Percentiles rank a stretch among this genome's conserved stretches.
Conservation (phyloP, 1,139 yeast species). For the Hanseniaspora sp. region DNA sequence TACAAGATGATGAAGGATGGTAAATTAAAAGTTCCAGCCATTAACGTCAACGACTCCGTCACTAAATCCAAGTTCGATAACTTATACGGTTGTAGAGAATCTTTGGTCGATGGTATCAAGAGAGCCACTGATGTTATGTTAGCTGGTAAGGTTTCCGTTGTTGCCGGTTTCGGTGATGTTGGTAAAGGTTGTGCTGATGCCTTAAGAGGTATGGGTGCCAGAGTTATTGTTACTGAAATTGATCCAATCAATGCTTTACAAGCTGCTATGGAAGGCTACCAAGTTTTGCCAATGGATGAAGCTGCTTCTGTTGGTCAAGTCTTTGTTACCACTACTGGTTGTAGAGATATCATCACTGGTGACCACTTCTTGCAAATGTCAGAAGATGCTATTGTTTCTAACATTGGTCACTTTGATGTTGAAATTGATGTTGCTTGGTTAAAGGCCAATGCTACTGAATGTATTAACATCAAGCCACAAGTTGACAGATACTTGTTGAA, state of each 20-base stretch:
- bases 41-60: conserved; percentile 97
- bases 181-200: conserved; percentile 99
- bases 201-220: conserved; percentile 98
- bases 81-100: conserved; percentile 99
- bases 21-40: conserved; percentile 94
- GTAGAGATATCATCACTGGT: conserved; percentile 94
- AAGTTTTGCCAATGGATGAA: conserved; percentile 92
- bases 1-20: conserved; percentile 92
- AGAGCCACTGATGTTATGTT: conserved; percentile 99
- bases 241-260: conserved; percentile 99
- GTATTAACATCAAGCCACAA: conserved; percentile 96
- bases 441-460: conserved; percentile 79
- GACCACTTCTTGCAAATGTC: conserved; percentile 87
- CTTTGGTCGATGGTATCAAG: conserved; percentile 96
- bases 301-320: conserved; percentile 92
- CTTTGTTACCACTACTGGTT: conserved; percentile 98
- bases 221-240: conserved; percentile 93
- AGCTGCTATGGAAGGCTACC: conserved; percentile 99
- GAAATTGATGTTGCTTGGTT: conserved; percentile 99
- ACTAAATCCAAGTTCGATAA: conserved; percentile 99
- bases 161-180: conserved; percentile 99
- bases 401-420: conserved; percentile 99
- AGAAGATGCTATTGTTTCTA: conserved; percentile 98
- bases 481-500: conserved; percentile 94
- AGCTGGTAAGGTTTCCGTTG: conserved; percentile 98